Conservation (phyloP, 164 flowering plant species). For the Vitis rotundifolia region DNA sequence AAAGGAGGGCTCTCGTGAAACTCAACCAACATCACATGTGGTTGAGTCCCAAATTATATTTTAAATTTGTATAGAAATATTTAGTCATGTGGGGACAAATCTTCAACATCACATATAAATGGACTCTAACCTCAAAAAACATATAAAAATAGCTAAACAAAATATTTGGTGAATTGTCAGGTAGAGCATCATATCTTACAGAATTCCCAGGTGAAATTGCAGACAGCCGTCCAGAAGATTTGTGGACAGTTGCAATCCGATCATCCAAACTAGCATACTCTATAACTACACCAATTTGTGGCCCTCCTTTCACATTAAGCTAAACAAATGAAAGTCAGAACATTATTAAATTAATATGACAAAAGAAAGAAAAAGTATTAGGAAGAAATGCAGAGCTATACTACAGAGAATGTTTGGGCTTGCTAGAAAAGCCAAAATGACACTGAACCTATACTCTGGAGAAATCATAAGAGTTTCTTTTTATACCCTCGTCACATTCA, state of each 20-base stretch:
- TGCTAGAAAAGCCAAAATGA: neutral
- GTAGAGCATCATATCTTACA: slow-evolving; percentile 37
- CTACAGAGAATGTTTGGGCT: neutral
- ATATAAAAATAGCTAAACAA: neutral
- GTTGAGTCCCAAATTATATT: too few relatives aligned
- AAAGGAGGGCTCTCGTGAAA: too few relatives aligned
- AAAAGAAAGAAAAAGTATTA: neutral
- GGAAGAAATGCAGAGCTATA: neutral
- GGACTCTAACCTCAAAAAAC: neutral
- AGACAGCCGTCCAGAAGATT: slow-evolving; percentile 60
- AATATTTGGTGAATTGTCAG: neutral
- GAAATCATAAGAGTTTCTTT: neutral
- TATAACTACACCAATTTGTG: slow-evolving; percentile 49
- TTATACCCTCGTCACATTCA: neutral
- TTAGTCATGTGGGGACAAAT: too few relatives aligned
- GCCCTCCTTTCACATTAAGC: slow-evolving; percentile 85
- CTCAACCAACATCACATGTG: too few relatives aligned
- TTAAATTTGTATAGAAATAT: too few relatives aligned
- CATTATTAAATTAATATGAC: neutral
- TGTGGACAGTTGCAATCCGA: slow-evolving; percentile 46
- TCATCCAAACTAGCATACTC: slow-evolving; percentile 60
- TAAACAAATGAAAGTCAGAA: slow-evolving; percentile 15
- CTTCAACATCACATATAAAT: too few relatives aligned
- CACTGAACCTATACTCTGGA: neutral
- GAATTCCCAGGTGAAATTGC: slow-evolving; percentile 79